A percentile compares a stretch with the other conserved stretches of the same genome.
These are phyloP conservation scores for Lentinus tigrinus DNA, from an alignment of 768 basidiomycete genomes.

Conservation along the genomic window DNA sequence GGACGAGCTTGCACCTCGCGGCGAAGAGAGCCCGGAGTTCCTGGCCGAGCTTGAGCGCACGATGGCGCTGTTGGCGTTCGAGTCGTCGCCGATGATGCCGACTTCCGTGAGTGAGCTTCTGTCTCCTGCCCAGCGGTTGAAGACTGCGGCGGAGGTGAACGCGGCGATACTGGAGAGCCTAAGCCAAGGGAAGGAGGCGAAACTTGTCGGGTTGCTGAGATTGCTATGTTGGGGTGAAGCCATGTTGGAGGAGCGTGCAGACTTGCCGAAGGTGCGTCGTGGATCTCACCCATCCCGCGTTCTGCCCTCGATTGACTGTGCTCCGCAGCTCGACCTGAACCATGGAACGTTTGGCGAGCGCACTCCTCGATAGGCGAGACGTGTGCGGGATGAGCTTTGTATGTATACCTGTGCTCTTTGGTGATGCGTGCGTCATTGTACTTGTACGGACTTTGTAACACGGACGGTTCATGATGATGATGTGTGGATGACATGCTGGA, in stretches of 20 bases:
- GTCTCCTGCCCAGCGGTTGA: conserved; percentile 84
- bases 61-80: conserved; percentile 90
- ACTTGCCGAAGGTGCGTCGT: conserved; percentile 70
- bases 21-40: conserved; percentile 93
- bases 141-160: conserved; percentile 95
- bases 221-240: conserved; percentile 88
- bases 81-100: conserved; percentile 59
- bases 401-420: background rate
- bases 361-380: conserved; percentile 6
- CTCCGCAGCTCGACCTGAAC: conserved; percentile 22
- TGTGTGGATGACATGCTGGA: background rate
- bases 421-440: conserved; percentile 1
- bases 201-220: conserved; percentile 78
- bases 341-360: conserved; percentile 24
- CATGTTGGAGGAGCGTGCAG: conserved; percentile 71
- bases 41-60: conserved; percentile 89
- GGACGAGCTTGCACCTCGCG: conserved; percentile 89
- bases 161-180: conserved; percentile 91
- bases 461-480: background rate
- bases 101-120: conserved; percentile 74
- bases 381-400: background rate
- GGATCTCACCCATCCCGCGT: conserved; percentile 22
- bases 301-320: background rate
- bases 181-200: conserved; percentile 91
- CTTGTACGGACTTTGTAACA: conserved; percentile 8